phyloP scores from a whole-genome alignment of 2,329 filamentous ascomycete species.

The Colletotrichum shisoi region DNA sequence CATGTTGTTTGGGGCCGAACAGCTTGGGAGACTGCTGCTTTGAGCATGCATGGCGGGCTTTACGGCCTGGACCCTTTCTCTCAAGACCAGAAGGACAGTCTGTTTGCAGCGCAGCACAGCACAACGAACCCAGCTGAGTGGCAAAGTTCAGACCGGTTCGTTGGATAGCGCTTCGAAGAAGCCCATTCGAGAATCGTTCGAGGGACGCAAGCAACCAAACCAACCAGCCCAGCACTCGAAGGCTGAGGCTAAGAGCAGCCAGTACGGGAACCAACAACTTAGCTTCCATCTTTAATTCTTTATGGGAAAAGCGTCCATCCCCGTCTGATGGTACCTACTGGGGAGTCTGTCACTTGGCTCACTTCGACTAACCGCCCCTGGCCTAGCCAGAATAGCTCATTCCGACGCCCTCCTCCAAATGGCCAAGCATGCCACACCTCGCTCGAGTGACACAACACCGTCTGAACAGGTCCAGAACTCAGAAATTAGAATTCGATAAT shows the following conservation, averaged over 20 bases:
- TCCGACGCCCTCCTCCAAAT: neutral
- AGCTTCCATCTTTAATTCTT: slow-evolving; percentile 2
- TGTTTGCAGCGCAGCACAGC: neutral
- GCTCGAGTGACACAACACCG: neutral
- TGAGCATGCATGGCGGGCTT: neutral
- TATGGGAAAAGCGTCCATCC: neutral
- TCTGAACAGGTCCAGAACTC: neutral
- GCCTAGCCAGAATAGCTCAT: slow-evolving; percentile 5
- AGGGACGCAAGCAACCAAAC: slow-evolving; percentile 7
- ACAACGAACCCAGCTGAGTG: too few species aligned
- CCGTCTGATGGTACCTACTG: neutral
- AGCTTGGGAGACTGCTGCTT: neutral
- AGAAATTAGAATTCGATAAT: too few species aligned
- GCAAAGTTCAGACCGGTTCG: neutral
- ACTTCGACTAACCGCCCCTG: neutral
- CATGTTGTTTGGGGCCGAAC: neutral
- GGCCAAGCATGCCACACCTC: neutral
- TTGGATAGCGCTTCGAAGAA: neutral
- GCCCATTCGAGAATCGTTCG: neutral
- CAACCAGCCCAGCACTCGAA: neutral
- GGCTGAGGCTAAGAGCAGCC: neutral
- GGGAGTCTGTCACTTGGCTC: neutral
- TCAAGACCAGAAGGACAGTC: too few species aligned
- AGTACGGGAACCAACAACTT: neutral
- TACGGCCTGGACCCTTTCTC: neutral